Conservation (phyloP, 192 early-diverging fungal genomes). For the Umbelopsis sp. region DNA sequence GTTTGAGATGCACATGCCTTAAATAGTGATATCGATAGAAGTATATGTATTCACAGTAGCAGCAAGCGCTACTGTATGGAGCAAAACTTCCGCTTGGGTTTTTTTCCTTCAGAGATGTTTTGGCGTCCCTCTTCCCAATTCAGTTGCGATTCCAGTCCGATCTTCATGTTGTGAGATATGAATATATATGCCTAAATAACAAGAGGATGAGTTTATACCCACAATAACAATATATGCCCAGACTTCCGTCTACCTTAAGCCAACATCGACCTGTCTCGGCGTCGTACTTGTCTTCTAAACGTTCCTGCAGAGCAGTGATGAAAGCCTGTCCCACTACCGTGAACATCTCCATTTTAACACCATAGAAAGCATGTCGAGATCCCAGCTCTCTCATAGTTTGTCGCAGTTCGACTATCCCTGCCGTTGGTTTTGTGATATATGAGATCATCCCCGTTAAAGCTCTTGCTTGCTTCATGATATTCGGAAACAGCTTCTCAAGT, state of each 20-base stretch:
- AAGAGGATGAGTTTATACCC: not conserved
- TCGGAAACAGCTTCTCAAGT: conserved; percentile 19
- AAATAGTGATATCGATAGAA: no score
- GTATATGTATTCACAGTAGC: no score
- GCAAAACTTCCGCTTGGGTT: not conserved
- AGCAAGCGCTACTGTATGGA: not conserved
- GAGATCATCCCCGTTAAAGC: conserved; percentile 33
- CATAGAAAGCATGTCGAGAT: conserved; percentile 31
- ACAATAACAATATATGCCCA: not conserved
- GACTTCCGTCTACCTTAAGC: not conserved
- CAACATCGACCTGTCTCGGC: conserved; percentile 28
- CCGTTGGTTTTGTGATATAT: conserved; percentile 24
- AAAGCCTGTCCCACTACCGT: conserved; percentile 27
- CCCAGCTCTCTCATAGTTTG: conserved; percentile 31
- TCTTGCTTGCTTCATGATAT: conserved; percentile 35
- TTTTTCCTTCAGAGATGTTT: not conserved
- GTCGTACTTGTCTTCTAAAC: conserved; percentile 27
- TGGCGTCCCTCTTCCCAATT: conserved; percentile 27
- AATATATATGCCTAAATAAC: conserved; percentile 17
- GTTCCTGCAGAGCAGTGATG: conserved; percentile 20
- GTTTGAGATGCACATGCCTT: no score
- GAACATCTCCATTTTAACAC: conserved; percentile 23
- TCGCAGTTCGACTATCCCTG: conserved; percentile 10
- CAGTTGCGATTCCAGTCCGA: conserved; percentile 28
- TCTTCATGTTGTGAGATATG: conserved; percentile 29